Evolutionary conservation across 805 yeast genomes (phyloP).

Genomic region (Candida andamanensis): DNA sequence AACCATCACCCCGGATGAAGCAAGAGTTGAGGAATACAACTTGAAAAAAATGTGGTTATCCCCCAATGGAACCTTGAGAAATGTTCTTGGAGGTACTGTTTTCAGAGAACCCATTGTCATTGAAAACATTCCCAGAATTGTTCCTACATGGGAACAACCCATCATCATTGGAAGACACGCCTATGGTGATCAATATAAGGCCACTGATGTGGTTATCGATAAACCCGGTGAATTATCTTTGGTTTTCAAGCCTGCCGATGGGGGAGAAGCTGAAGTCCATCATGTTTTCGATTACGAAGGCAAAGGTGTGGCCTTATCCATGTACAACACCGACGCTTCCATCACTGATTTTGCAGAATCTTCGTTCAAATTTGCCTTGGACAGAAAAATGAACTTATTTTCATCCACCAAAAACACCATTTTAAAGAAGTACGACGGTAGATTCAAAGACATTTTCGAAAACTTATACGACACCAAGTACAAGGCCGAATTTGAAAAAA

Average conservation of each 20-base stretch:
- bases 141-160: conserved; percentile 92
- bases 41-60: conserved; percentile 96
- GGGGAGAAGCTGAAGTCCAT: conserved; percentile 48
- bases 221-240: conserved; percentile 76
- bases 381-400: conserved; percentile 72
- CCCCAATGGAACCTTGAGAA: conserved; percentile 96
- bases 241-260: conserved; percentile 67
- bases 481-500: conserved; percentile 63
- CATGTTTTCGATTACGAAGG: conserved; percentile 66
- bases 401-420: conserved; percentile 93
- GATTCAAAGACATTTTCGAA: conserved; percentile 92
- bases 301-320: conserved; percentile 80
- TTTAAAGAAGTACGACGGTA: conserved; percentile 88
- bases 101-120: conserved; percentile 96
- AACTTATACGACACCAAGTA: conserved; percentile 66
- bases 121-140: conserved; percentile 79
- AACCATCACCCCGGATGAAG: conserved; percentile 97
- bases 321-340: conserved; percentile 95
- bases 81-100: conserved; percentile 92
- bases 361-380: conserved; percentile 82
- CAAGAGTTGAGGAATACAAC: conserved; percentile 83
- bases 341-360: conserved; percentile 89
- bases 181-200: conserved; percentile 93
- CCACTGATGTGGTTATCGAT: conserved; percentile 78
- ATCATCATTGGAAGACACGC: conserved; percentile 98